Percentiles rank a stretch among this genome's conserved stretches.
These are phyloP conservation scores for Pinus tabuliformis DNA, from an alignment of 75 land plant genomes.

Conservation along the genomic window DNA sequence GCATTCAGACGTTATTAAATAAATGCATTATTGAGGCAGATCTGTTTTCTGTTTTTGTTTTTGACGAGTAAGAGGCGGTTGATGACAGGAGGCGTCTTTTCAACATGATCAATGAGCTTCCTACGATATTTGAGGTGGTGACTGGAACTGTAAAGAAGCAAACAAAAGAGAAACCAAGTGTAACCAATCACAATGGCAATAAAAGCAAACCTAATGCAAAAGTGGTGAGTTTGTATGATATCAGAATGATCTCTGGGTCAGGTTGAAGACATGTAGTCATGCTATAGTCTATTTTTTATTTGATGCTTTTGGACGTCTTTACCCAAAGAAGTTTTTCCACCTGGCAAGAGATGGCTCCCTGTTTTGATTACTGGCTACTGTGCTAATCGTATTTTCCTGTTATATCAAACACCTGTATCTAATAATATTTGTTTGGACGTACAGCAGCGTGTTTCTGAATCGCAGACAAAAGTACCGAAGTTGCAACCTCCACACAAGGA, in stretches of 20 bases:
- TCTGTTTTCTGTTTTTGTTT: neutral
- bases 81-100: conserved; percentile 65
- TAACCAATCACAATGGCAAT: conserved; percentile 36
- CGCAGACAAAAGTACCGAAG: conserved; percentile 24
- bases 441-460: conserved; percentile 22
- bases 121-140: conserved; percentile 71
- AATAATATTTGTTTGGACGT: conserved; percentile 3
- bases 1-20: neutral
- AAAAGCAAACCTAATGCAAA: conserved; percentile 31
- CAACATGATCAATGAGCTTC: conserved; percentile 75
- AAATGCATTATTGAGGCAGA: neutral
- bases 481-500: conserved; percentile 24
- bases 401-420: neutral
- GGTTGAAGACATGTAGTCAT: neutral
- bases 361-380: neutral
- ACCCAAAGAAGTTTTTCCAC: neutral
- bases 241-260: neutral
- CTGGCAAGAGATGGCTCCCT: neutral
- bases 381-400: neutral
- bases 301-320: neutral
- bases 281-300: neutral
- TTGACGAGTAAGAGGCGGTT: neutral
- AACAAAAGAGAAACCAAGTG: conserved; percentile 42
- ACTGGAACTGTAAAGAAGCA: conserved; percentile 54
- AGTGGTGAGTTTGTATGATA: conserved; percentile 13